Percentiles rank a stretch among this genome's conserved stretches.
Conservation (phyloP, 2,329 filamentous ascomycete species). For the Ceratocystis colombiana region DNA sequence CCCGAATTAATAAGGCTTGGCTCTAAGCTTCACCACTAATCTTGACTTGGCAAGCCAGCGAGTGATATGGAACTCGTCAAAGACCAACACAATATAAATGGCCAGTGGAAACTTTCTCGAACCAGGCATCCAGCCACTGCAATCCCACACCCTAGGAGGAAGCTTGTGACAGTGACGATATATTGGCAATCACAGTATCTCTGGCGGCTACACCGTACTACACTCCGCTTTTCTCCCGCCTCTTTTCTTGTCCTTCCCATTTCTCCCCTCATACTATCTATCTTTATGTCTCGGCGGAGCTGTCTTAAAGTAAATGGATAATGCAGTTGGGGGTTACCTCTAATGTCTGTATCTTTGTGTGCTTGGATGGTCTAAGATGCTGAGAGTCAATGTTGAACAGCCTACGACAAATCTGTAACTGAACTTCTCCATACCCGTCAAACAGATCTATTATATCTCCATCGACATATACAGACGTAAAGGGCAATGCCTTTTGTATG, state of each 20-base stretch:
- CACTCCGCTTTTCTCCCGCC: conserved; percentile 1
- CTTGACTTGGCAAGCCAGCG: neutral
- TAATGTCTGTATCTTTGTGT: conserved; percentile 2
- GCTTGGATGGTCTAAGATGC: conserved; percentile 4
- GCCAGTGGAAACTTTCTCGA: neutral
- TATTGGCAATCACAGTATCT: conserved; percentile 9
- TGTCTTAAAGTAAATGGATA: conserved; percentile 11
- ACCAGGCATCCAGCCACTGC: conserved; percentile 3
- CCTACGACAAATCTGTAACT: neutral
- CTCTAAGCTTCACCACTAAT: neutral
- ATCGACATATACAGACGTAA: neutral
- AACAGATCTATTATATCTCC: neutral
- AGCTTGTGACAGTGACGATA: conserved; percentile 17
- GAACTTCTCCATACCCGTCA: conserved; percentile 8
- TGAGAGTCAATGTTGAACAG: conserved; percentile 13
- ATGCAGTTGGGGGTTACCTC: conserved; percentile 10
- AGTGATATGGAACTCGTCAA: neutral
- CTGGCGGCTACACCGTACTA: conserved; percentile 13
- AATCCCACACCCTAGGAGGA: neutral
- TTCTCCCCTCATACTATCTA: neutral
- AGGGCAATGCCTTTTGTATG: neutral
- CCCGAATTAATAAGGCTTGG: too few species aligned
- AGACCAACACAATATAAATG: neutral
- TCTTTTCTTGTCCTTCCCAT: conserved; percentile 3
- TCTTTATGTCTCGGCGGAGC: neutral